phyloP scores from a whole-genome alignment of 2,329 filamentous ascomycete genomes.

The Neopestalotiopsis sp. region DNA sequence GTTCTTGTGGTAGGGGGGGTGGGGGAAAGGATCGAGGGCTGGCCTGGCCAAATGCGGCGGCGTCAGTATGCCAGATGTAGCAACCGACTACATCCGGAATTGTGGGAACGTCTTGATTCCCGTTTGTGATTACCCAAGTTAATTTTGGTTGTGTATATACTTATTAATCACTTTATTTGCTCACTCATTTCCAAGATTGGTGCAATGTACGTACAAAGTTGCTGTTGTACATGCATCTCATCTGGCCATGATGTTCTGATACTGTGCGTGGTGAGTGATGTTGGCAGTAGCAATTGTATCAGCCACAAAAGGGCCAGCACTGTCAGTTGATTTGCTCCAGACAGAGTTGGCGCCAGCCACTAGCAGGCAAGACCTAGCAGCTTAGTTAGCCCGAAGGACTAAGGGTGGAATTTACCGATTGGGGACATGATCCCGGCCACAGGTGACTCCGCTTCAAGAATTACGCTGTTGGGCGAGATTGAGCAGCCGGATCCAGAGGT shows the following conservation, averaged over 20 bases:
- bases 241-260: background rate
- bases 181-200: no score
- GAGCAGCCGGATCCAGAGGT: conserved; percentile 3
- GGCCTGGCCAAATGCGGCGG: no score
- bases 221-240: background rate
- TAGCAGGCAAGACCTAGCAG: background rate
- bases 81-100: background rate
- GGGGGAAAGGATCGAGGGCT: no score
- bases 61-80: background rate
- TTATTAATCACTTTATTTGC: background rate
- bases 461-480: conserved; percentile 9
- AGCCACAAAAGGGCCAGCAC: background rate
- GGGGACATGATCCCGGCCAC: background rate
- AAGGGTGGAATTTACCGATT: background rate
- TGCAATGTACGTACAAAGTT: no score
- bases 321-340: background rate
- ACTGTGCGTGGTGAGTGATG: no score
- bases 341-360: background rate
- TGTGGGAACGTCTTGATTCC: background rate
- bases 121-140: background rate
- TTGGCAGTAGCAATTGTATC: background rate
- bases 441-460: conserved; percentile 4
- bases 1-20: no score
- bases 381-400: background rate
- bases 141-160: background rate